These are phyloP conservation scores for Coprinopsis strossmayeri DNA, from an alignment of 768 basidiomycete species.

Conservation along the genomic window DNA sequence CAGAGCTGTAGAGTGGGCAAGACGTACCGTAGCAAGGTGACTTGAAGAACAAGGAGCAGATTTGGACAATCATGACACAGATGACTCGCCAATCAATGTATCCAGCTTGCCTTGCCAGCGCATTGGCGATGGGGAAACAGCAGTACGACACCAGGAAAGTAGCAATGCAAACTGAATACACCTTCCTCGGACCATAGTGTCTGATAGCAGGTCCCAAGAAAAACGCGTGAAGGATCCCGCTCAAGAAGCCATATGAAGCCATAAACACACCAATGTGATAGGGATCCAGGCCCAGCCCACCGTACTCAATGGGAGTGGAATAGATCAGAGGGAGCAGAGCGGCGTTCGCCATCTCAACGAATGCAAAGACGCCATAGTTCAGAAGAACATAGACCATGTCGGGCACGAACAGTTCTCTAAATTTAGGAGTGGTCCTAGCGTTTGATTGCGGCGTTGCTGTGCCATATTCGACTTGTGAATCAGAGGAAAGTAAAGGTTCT, in stretches of 20 bases:
- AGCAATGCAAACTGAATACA: constrained; percentile 35
- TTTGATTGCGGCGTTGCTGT: neutral
- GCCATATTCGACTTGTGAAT: constrained; percentile 11
- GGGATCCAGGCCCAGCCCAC: constrained; percentile 63
- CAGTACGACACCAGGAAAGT: constrained; percentile 19
- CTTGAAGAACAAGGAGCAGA: constrained; percentile 24
- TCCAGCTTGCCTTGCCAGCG: constrained; percentile 26
- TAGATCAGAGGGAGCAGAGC: constrained; percentile 36
- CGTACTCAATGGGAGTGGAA: constrained; percentile 53
- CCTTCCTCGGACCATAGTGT: constrained; percentile 44
- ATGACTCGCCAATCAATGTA: constrained; percentile 25
- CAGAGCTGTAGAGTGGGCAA: too few species aligned
- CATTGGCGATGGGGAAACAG: constrained; percentile 29
- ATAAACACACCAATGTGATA: constrained; percentile 56
- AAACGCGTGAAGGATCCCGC: constrained; percentile 43
- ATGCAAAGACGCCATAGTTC: constrained; percentile 28
- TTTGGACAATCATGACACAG: constrained; percentile 20
- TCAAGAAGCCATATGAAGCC: constrained; percentile 38
- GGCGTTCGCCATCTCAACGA: constrained; percentile 29
- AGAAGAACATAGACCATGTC: constrained; percentile 19
- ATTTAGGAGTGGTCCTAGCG: neutral
- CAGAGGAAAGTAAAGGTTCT: constrained; percentile 4
- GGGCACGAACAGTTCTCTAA: constrained; percentile 5
- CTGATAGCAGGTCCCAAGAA: constrained; percentile 46
- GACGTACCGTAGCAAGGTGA: constrained; percentile 32